Evolutionary conservation across 148 eudicot species (phyloP).

Genomic region (Dianthus caryophyllus): DNA sequence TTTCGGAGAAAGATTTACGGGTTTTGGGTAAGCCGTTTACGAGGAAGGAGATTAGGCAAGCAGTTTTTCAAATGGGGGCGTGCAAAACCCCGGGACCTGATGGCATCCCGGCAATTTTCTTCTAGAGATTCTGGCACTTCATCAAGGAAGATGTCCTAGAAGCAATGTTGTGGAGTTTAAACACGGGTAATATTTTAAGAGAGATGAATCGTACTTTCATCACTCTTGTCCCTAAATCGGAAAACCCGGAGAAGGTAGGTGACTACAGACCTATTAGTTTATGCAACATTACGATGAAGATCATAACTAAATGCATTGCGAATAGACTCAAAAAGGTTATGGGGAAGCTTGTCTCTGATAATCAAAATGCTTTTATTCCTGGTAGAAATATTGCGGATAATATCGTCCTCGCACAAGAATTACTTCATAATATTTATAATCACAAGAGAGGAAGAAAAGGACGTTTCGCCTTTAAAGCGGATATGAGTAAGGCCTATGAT

Average conservation of each 20-base stretch:
- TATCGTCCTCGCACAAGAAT: neutral
- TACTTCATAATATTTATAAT: neutral
- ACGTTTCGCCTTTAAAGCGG: too few relatives aligned
- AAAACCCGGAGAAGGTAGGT: neutral
- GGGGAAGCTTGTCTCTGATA: neutral
- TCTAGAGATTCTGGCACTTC: neutral
- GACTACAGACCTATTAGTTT: neutral
- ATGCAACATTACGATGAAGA: neutral
- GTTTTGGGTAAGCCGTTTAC: neutral
- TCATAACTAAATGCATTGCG: too few relatives aligned
- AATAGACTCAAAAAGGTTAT: too few relatives aligned
- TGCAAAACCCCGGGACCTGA: neutral
- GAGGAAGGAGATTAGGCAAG: neutral
- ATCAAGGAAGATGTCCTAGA: neutral
- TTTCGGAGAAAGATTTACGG: neutral
- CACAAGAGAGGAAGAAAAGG: neutral
- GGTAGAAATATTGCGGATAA: neutral
- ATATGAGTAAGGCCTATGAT: too few relatives aligned
- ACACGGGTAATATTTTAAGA: neutral
- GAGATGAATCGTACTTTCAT: neutral
- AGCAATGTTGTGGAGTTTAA: neutral
- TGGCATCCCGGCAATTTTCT: neutral
- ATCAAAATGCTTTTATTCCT: neutral
- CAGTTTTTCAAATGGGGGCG: neutral
- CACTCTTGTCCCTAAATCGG: too few relatives aligned